Evolutionary conservation across 169 alveolate genomes (phyloP), one percentile per base, ranked within the genome.

Genomic region (Plasmodium yoelii): DNA sequence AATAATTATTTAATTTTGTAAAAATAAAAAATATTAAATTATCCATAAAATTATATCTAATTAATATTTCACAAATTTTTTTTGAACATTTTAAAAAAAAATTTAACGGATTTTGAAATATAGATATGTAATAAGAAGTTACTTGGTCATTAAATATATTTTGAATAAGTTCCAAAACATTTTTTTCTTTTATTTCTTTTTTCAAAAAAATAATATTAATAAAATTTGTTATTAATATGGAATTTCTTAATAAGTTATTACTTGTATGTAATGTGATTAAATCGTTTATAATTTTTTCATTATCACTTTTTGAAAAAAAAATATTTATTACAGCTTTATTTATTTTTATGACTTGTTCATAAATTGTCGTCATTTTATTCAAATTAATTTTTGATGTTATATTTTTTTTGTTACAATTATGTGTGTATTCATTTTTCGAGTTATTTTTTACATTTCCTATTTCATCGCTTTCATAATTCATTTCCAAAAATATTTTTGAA

Each of bases 81-180:
- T 56, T 49, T 0, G 90, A 53, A 51, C 75, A 51, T 42, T 49
- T 67, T 34, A 82, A 60, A 60, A 82, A 82, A 60, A 82, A 82
- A 44, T 82, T 82, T 10, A 82, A 0, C 15, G 90, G 90, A 61
- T 82, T 82, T 39, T 82, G 90, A 71, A 82, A 82, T 4, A 82
- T 51, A 15, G 90, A 82, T 26, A 82, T 82, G 55, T 82, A 82
- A 61, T 82, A 71, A 1, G 90, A 56, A 47, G 64, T 34, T 13
- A 69, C 55, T 4, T 69, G 73, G 7, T 82, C 84, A 60, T 82
- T 73, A 13, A 68, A 47, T n/a, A 82, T 19, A 22, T 22, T 34
- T 10, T 15, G 68, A 47, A 82, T 39, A 28, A 82, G 1, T 13
- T 82, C 73, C 47, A 60, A 26, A 6, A 82, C 63, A 68, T 63